Evolutionary conservation across 2,329 filamentous ascomycete genomes (phyloP).

Genomic region (Monosporascus ibericus): DNA sequence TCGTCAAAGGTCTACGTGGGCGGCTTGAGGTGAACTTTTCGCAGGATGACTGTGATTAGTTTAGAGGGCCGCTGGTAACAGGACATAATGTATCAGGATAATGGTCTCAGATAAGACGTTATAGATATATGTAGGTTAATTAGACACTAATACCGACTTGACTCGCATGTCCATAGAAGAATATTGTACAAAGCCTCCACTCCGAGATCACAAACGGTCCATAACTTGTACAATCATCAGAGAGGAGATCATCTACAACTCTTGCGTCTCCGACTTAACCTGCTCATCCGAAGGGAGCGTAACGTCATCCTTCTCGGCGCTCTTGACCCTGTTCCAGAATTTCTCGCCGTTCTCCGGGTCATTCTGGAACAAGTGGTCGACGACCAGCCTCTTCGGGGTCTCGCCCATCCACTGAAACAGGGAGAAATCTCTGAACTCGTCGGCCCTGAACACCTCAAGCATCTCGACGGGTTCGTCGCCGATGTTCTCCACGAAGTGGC

Average conservation of each 20-base stretch:
- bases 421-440: constrained; percentile 67
- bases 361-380: constrained; percentile 59
- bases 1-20: too few relatives aligned
- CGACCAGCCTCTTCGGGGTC: constrained; percentile 59
- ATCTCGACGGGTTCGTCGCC: constrained; percentile 71
- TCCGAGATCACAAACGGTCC: background rate
- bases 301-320: constrained; percentile 53
- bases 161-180: too few relatives aligned
- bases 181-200: too few relatives aligned
- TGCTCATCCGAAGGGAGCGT: constrained; percentile 25
- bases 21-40: too few relatives aligned
- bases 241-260: constrained; percentile 10
- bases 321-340: constrained; percentile 57
- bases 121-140: too few relatives aligned
- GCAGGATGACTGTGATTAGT: too few relatives aligned
- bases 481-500: constrained; percentile 77
- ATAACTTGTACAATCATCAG: background rate
- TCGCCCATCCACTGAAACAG: constrained; percentile 72
- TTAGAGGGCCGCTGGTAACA: too few relatives aligned
- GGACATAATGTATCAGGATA: too few relatives aligned
- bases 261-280: constrained; percentile 3
- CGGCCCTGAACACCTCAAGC: constrained; percentile 67
- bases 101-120: too few relatives aligned
- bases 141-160: too few relatives aligned
- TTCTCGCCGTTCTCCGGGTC: constrained; percentile 54